Evolutionary conservation across 164 flowering plant genomes (phyloP).

Genomic region (Nymphaea thermarum): DNA sequence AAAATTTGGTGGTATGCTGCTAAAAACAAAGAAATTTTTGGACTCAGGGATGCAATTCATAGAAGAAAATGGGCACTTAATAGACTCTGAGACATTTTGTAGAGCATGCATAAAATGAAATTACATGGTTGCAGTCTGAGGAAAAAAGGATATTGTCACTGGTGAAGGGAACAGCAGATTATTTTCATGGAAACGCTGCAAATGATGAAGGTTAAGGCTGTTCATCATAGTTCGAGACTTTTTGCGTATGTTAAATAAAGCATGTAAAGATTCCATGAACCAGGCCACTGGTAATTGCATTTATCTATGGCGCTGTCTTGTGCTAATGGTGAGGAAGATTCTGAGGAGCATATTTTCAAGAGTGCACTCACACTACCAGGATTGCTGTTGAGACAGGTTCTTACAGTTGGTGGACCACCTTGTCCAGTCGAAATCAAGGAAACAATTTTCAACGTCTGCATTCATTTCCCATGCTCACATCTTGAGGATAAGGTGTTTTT

Average conservation of each 20-base stretch:
- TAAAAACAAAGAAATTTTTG: conserved; percentile 36
- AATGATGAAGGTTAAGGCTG: conserved; percentile 82
- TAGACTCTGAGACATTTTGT: conserved; percentile 39
- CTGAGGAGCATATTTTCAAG: too few species aligned
- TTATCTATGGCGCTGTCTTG: too few species aligned
- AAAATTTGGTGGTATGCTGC: conserved; percentile 35
- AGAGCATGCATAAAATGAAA: conserved; percentile 52
- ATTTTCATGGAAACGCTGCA: conserved; percentile 77
- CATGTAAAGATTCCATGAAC: conserved; percentile 25
- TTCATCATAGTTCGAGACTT: conserved; percentile 79
- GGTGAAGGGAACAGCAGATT: conserved; percentile 74
- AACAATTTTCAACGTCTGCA: too few species aligned
- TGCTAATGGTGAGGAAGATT: too few species aligned
- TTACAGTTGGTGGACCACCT: too few species aligned
- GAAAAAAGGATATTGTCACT: conserved; percentile 70
- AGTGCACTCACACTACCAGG: too few species aligned
- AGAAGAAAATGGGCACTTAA: not conserved
- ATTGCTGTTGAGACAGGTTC: too few species aligned
- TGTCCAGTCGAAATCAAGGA: too few species aligned
- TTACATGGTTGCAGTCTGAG: conserved; percentile 44
- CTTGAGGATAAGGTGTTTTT: too few species aligned
- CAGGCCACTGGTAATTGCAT: too few species aligned
- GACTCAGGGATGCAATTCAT: conserved; percentile 27
- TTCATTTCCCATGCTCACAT: too few species aligned
- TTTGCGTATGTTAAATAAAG: conserved; percentile 59